Evolutionary conservation across 192 early-diverging fungal species (phyloP), one percentile per base, ranked within the genome.

Genomic region (Irineochytrium annulatum): DNA sequence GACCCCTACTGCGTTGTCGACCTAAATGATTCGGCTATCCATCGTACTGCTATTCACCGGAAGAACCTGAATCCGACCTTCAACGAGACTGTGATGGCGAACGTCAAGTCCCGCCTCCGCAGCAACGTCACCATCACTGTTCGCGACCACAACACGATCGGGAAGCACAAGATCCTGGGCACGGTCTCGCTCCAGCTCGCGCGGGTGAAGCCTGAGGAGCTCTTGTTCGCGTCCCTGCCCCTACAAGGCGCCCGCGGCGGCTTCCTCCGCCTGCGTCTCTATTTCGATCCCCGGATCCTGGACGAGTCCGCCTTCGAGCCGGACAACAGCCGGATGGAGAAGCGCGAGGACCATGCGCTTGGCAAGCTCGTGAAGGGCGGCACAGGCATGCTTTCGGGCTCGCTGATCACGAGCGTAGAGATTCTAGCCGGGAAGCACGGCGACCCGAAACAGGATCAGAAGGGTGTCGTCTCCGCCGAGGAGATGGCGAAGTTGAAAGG

Each of bases 91-190:
- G 17, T 72, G 34, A 32, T 54, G 14, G 31, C 46, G 27, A 43
- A 55, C 27, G 66, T 80, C n/a, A 26, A 59, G 26, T 68, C 69
- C 3, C 69, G 74, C 24, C 51, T 72, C 13, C 69, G 68, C 3
- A 72, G 72, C 17, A 73, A 69, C n/a, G 44, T 80, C 43, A 63
- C 65, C 43, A 54, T 80, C 35, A 52, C 91, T 51, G 79, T 89
- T 46, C 87, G 87, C 70, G 95, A 98, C 69, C 92, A 75, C 77
- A 93, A 96, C 69, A 77, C 85, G 31, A 74, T 92, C 3, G 77
- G 82, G 31, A 88, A 87, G 60, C 84, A 98, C 60, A 89, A 83
- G 58, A 77, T 39, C 68, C 48, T 81, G 34, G 80, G 77, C 37
- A 65, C 70, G 13, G 71, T 67, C 1, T 48, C 57, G 22, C 52